Evolutionary conservation across 2,329 filamentous ascomycete species (phyloP), one percentile per base, ranked within the genome.

Genomic region (Fusarium mexicanum): DNA sequence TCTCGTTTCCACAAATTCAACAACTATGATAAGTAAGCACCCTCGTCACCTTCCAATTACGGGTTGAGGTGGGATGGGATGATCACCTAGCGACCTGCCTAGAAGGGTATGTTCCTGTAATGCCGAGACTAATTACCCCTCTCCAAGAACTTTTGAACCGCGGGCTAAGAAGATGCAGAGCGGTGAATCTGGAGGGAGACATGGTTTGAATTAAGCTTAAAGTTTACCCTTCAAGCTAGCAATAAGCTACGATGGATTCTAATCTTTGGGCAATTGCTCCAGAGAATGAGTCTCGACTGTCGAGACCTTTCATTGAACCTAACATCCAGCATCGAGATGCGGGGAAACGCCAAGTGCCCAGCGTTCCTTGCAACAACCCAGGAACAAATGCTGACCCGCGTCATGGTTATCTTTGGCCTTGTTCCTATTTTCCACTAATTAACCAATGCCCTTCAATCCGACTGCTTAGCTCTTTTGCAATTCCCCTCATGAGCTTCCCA

Each of bases 121-220:
- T 33, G 17, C 48, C 48, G 33, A 69, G 48, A 14, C 35, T 2
- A 1, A 7, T 64, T 69, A 64, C 64, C 64, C 67, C 67, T 69
- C 57, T 29, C 22, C 10, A n/a, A 22, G 50, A 41, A 31, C 33
- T n/a, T 55, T 40, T 37, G n/a, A 35, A 44, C 35, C 40, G 14
- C 29, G 6, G 1, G 35, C 22, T 29, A 11, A 35, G 8, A 29
- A 16, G 33, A 16, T 24, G 8, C 18, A 10, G 4, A 55, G 41
- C 55, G 37, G 47, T 54, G 26, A 61, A 31, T 22, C 6, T 33
- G 1, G 6, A 54, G 4, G 0, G 17, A 10, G 24, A 20, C 58
- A 61, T 33, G 46, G 35, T 24, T 26, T 3, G 4, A 47, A 54
- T n/a, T 68, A 68, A 68, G 66, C 66, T 68, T 68, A 68, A 68